A percentile compares a stretch with the other conserved stretches of the same genome.
Evolutionary conservation across 441 rosid species (phyloP).

Genomic region (Eutrema salsugineum): DNA sequence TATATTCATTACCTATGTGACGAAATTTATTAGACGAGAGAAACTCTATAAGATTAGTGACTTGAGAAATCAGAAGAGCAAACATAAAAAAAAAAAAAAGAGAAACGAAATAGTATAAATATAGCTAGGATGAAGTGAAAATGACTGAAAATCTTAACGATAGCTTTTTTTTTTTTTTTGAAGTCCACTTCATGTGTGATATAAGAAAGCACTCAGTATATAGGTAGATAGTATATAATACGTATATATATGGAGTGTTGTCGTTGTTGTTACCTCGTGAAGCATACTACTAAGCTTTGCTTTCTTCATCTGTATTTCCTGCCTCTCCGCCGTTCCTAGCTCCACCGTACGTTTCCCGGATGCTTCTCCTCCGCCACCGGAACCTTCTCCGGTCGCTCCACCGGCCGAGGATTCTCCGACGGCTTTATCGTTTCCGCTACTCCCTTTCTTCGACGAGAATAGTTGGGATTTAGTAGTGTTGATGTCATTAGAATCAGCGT

Average conservation of each 20-base stretch:
- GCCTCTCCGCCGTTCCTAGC: conserved; percentile 80
- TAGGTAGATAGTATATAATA: not conserved
- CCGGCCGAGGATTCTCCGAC: conserved; percentile 49
- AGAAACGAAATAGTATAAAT: not conserved
- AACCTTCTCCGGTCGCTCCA: conserved; percentile 41
- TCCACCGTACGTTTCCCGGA: conserved; percentile 54
- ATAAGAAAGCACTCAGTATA: conserved; percentile 27
- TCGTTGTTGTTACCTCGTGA: conserved; percentile 63
- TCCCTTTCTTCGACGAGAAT: conserved; percentile 41
- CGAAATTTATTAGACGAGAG: not conserved
- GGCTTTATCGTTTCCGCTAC: conserved; percentile 37
- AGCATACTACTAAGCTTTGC: conserved; percentile 90
- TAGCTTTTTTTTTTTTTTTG: not conserved
- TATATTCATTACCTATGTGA: conserved; percentile 1
- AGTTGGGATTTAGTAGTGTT: conserved; percentile 26
- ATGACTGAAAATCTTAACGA: conserved; percentile 8
- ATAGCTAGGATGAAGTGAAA: conserved; percentile 22
- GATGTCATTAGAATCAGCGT: conserved; percentile 55
- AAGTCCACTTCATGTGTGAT: conserved; percentile 31
- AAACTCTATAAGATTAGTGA: not conserved
- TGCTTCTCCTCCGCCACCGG: conserved; percentile 42
- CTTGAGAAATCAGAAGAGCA: not conserved
- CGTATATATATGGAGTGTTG: not conserved
- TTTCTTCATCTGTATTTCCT: conserved; percentile 98
- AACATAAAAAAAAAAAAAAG: not conserved